Evolutionary conservation across 805 yeast genomes (phyloP), one percentile per base, ranked within the genome.

Genomic region (Debaryomyces castellii): DNA sequence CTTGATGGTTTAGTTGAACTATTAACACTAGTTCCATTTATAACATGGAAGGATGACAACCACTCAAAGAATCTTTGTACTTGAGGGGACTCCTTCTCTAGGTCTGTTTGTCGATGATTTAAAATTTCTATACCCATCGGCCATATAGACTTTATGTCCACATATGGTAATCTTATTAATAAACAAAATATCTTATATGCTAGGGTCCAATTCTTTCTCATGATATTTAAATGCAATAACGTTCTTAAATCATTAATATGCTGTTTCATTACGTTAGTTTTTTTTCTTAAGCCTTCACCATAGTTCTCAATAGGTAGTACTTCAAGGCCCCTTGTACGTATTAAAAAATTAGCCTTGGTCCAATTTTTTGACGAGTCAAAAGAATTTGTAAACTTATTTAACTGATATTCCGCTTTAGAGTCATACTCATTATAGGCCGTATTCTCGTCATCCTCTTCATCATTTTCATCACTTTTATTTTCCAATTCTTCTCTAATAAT

Each of bases 91-190:
- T 14, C 20, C 36, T 50, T 55, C 11, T 59, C 66, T 21, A 33
- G 12, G 21, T 43, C 46, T 32, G 40, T 41, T 34, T 41, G 17
- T 18, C 48, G 47, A 40, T 50, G 52, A 40, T 46, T 41, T n/a
- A 85, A 55, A 4, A 85, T 78, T 48, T 80, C 83, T 4, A 81
- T 60, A 0, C 87, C 90, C 0, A 83, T 30, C 0, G 85, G 78
- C 91, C 91, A 86, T 9, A 84, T 56, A 3, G 76, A 63, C 44
- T 81, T 66, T 5, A 83, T 58, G 56, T 85, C 88, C 9, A 79
- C 70, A 1, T 60, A 59, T 1, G 77, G 77, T 1, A 77, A 52
- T 42, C 85, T 59, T 2, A 82, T 57, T 18, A 86, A 57, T 1
- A 80, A 43, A 8, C 79, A 59, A 51, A 81, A 81, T 6, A 80